A percentile compares a stretch with the other conserved stretches of the same genome.
phyloP scores from a whole-genome alignment of 2,329 filamentous ascomycete species.

The Rachicladosporium sp. region DNA sequence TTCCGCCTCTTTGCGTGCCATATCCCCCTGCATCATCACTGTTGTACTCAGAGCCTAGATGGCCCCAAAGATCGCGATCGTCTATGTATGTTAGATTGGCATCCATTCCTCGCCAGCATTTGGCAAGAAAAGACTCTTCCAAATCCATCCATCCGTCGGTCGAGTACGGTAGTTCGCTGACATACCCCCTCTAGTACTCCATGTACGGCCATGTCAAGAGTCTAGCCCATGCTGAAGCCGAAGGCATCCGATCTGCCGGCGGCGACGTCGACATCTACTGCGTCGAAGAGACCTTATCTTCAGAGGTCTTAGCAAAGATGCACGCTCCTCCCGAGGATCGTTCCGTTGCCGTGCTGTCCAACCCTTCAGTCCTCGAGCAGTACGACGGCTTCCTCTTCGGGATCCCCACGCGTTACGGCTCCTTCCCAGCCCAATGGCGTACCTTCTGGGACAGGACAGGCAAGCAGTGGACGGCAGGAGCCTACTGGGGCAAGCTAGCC shows the following conservation, averaged over 20 bases:
- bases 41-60: slow-evolving; percentile 36
- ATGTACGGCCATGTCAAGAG: slow-evolving; percentile 83
- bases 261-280: slow-evolving; percentile 73
- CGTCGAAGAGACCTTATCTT: slow-evolving; percentile 73
- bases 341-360: slow-evolving; percentile 49
- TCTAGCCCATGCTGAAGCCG: slow-evolving; percentile 81
- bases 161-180: too few species aligned
- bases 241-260: slow-evolving; percentile 77
- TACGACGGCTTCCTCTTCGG: slow-evolving; percentile 90
- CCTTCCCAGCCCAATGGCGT: slow-evolving; percentile 96
- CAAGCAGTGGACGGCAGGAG: slow-evolving; percentile 63
- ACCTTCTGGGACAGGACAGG: slow-evolving; percentile 61
- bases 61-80: slow-evolving; percentile 85
- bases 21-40: too few species aligned
- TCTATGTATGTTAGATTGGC: slow-evolving; percentile 52
- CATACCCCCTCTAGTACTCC: slow-evolving; percentile 54
- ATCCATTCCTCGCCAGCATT: too few species aligned
- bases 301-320: slow-evolving; percentile 83
- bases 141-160: too few species aligned
- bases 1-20: too few species aligned
- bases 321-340: slow-evolving; percentile 66
- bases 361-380: slow-evolving; percentile 47
- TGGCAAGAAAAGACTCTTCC: too few species aligned
- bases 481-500: slow-evolving; percentile 73
- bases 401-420: slow-evolving; percentile 91